Conservation (phyloP, 352 stramenopile species). For the Elongisporangium prolatum region DNA sequence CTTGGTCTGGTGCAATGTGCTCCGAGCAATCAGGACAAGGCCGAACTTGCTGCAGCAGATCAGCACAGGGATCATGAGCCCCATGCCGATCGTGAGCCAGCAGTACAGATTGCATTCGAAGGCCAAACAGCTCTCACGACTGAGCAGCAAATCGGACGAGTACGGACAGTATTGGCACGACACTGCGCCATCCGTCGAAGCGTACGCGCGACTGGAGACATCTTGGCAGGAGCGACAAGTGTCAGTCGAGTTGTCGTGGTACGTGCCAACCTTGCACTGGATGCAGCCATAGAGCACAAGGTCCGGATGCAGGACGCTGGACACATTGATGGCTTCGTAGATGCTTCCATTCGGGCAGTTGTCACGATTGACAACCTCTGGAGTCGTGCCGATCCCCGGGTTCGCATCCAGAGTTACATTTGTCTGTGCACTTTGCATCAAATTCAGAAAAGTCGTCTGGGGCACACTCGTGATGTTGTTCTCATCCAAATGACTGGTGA, state of each 20-base stretch:
- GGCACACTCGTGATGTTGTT: constrained; percentile 59
- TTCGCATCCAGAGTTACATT: constrained; percentile 53
- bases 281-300: constrained; percentile 46
- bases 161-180: constrained; percentile 57
- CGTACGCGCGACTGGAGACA: constrained; percentile 47
- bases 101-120: constrained; percentile 56
- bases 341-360: constrained; percentile 56
- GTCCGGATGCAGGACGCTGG: constrained; percentile 8
- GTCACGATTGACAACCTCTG: constrained; percentile 23
- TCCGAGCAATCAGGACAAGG: constrained; percentile 35
- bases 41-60: constrained; percentile 56
- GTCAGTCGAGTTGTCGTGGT: constrained; percentile 42
- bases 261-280: constrained; percentile 53
- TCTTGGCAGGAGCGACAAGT: constrained; percentile 33
- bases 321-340: constrained; percentile 30
- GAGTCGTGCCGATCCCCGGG: constrained; percentile 38
- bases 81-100: constrained; percentile 60
- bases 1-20: constrained; percentile 27
- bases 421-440: constrained; percentile 34
- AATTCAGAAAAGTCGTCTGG: constrained; percentile 39
- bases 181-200: constrained; percentile 42
- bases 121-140: constrained; percentile 28
- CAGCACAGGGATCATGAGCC: constrained; percentile 34
- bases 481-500: constrained; percentile 43
- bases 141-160: constrained; percentile 40